phyloP scores from a whole-genome alignment of 2,329 filamentous ascomycete species.

The Aureobasidium sp. region DNA sequence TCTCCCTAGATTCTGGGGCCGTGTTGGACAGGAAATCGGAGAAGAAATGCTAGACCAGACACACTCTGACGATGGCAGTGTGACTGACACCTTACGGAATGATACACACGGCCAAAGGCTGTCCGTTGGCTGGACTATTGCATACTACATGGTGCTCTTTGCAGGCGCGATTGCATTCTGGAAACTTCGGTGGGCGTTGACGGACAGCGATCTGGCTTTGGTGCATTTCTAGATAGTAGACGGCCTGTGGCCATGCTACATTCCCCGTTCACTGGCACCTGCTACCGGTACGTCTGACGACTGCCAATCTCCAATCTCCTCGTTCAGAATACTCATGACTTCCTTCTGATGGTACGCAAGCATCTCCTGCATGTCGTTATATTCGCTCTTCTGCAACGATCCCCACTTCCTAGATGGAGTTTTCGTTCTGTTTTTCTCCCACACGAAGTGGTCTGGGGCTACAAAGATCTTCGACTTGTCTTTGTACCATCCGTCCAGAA shows the following conservation, averaged over 20 bases:
- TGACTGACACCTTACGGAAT: slow-evolving; percentile 23
- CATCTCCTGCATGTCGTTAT: slow-evolving; percentile 47
- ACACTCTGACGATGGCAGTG: slow-evolving; percentile 11
- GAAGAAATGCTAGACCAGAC: slow-evolving; percentile 16
- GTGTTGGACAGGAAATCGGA: slow-evolving; percentile 48
- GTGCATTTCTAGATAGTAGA: not conserved
- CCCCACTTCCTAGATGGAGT: slow-evolving; percentile 52
- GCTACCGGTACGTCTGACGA: not conserved
- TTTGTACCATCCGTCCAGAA: slow-evolving; percentile 71
- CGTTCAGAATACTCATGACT: slow-evolving; percentile 39
- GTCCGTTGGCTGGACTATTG: slow-evolving; percentile 56
- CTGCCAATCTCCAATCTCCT: slow-evolving; percentile 32
- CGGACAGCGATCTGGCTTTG: slow-evolving; percentile 43
- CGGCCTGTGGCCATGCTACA: not conserved
- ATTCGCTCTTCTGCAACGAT: slow-evolving; percentile 38
- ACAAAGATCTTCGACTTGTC: slow-evolving; percentile 73
- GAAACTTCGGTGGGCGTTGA: slow-evolving; percentile 60
- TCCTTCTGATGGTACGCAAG: slow-evolving; percentile 43
- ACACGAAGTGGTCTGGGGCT: slow-evolving; percentile 64
- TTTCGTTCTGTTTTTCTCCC: slow-evolving; percentile 51
- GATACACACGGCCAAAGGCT: slow-evolving; percentile 25
- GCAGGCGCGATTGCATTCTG: slow-evolving; percentile 65
- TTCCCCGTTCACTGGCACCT: not conserved
- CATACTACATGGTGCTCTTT: slow-evolving; percentile 71
- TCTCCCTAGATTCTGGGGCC: slow-evolving; percentile 75